Evolutionary conservation across 1,284 basidiomycete species (phyloP).

Genomic region (Thelephora terrestris): DNA sequence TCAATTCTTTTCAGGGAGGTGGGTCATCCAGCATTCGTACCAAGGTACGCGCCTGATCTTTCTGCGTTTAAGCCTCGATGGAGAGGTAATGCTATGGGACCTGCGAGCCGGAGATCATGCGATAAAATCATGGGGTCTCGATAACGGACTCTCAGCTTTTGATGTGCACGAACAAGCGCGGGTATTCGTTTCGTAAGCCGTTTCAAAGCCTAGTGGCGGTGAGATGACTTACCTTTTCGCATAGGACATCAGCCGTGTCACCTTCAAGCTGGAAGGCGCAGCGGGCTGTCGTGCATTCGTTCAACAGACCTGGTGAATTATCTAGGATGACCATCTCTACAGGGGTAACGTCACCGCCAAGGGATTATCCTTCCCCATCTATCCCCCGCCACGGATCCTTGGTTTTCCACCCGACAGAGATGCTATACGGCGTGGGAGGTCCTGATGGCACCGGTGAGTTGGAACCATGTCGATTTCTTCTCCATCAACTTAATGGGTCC

Average conservation of each 20-base stretch:
- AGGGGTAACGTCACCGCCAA: conserved; percentile 43
- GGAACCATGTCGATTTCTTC: conserved; percentile 1
- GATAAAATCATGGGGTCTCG: conserved; percentile 54
- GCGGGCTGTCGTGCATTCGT: conserved; percentile 46
- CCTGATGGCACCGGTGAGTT: conserved; percentile 61
- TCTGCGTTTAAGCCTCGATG: conserved; percentile 57
- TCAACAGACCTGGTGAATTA: conserved; percentile 31
- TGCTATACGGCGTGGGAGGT: conserved; percentile 66
- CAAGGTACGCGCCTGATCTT: background rate
- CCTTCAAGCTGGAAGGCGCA: conserved; percentile 54
- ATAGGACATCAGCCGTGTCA: conserved; percentile 54
- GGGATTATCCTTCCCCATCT: conserved; percentile 44
- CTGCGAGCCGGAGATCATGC: conserved; percentile 61
- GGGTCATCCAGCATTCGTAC: conserved; percentile 13
- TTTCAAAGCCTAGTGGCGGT: background rate
- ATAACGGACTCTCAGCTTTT: conserved; percentile 72
- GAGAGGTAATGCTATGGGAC: conserved; percentile 91
- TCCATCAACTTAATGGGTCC: conserved; percentile 4
- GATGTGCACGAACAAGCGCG: conserved; percentile 82
- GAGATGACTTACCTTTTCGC: background rate
- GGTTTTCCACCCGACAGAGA: conserved; percentile 71
- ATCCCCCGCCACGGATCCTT: conserved; percentile 56
- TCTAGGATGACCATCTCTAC: conserved; percentile 44
- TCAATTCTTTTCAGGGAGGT: conserved; percentile 90
- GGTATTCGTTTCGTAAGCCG: conserved; percentile 78